Evolutionary conservation across 1,284 basidiomycete species (phyloP).

Genomic region (Garcileccinum viscosum): DNA sequence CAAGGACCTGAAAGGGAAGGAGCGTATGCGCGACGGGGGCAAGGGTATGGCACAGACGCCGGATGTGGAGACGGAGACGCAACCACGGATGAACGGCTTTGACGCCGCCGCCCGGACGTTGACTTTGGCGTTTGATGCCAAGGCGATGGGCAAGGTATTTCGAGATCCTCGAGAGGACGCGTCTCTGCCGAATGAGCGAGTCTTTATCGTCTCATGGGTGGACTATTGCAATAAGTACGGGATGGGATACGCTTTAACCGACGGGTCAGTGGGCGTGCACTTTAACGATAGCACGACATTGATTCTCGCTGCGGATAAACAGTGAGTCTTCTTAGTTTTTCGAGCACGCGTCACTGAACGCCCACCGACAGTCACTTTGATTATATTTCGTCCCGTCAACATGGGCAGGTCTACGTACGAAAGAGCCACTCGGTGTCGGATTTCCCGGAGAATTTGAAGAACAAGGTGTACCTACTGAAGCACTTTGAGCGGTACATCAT

Average conservation of each 20-base stretch:
- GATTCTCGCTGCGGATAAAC: slow-evolving; percentile 83
- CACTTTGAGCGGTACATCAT: slow-evolving; percentile 95
- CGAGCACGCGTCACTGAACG: slow-evolving; percentile 7
- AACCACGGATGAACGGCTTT: slow-evolving; percentile 59
- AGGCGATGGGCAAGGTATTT: slow-evolving; percentile 65
- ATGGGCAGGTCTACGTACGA: slow-evolving; percentile 71
- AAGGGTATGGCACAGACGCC: slow-evolving; percentile 27
- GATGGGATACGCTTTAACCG: slow-evolving; percentile 95
- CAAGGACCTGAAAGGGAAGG: slow-evolving; percentile 39
- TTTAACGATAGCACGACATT: slow-evolving; percentile 95
- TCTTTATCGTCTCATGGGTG: slow-evolving; percentile 97
- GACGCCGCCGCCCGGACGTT: slow-evolving; percentile 74
- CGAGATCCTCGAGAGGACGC: slow-evolving; percentile 62
- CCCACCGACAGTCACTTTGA: slow-evolving; percentile 74
- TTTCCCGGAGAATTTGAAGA: slow-evolving; percentile 80
- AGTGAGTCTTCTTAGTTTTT: slow-evolving; percentile 52
- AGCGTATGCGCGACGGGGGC: slow-evolving; percentile 40
- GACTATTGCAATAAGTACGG: slow-evolving; percentile 99
- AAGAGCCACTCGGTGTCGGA: slow-evolving; percentile 69
- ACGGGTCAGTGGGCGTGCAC: slow-evolving; percentile 93
- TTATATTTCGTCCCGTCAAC: slow-evolving; percentile 71
- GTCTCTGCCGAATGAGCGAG: slow-evolving; percentile 68
- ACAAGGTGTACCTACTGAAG: slow-evolving; percentile 88
- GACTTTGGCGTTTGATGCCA: slow-evolving; percentile 71
- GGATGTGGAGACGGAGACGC: slow-evolving; percentile 30